Evolutionary conservation across 2,329 filamentous ascomycete species (phyloP), one percentile per base, ranked within the genome.

Genomic region (Trichoderma sp.): DNA sequence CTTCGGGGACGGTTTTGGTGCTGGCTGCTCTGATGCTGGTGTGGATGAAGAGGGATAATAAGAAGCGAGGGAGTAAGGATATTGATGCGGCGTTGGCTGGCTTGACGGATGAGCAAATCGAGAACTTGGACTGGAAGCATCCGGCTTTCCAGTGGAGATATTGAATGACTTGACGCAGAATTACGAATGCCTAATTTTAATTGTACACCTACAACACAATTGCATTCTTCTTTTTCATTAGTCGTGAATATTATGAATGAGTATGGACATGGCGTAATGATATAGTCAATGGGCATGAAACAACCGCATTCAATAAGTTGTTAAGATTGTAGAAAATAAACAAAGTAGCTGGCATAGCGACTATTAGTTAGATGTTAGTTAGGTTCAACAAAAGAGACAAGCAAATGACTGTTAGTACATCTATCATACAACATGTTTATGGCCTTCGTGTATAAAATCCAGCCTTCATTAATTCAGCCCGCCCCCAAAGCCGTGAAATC

Each of bases 1-100:
- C 89, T 1, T 75, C 76, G 0, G 83, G 83, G 17, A 83, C 82
- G 0, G 87, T 88, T 0, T 76, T 93, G 3, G 71, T 92, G 2
- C 59, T 85, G 1, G 82, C 82, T 6, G 82, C 85, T 1, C 53
- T 78, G 2, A 78, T 90, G 67, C 79, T 88, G 72, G 72, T 86
- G 4, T 93, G 88, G 87, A 92, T 92, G 85, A 84, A 82, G 66
- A 79, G 78, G 76, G 88, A 91, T 74, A 93, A 93, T 73, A 89
- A 64, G 63, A 77, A 73, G 71, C 74, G 80, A 3, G 77, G 76
- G 12, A 13, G 11, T 1, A 73, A 73, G n/a, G 76, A 81, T 23
- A 71, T 77, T 3, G 80, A 82, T 15, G 76, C 77, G 6, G 87
- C 88, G 73, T 77, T 92, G 73, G 83, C 81, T 1, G 89, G 88